Evolutionary conservation across 768 basidiomycete species (phyloP), one percentile per base, ranked within the genome.

Genomic region (Cyclocybe aegerita): DNA sequence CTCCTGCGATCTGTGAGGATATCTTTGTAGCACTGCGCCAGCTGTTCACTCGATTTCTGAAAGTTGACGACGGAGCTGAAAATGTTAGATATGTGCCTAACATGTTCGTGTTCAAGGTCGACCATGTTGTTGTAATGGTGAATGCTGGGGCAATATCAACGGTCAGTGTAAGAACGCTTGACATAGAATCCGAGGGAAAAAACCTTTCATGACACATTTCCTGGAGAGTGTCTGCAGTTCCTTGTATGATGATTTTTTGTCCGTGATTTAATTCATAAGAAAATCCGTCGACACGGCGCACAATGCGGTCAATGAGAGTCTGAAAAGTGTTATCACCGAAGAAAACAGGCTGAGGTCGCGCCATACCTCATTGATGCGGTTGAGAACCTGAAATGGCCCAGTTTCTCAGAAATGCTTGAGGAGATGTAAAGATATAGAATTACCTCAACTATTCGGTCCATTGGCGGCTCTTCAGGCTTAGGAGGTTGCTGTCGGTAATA

Each of bases 91-190:
- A 76, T 70, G 46, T 71, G 68, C 17, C 52, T 63, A 34, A 76
- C 69, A 55, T 85, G 86, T 46, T 77, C 75, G 46, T 74, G 72
- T 57, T 85, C 81, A 12, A 85, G 71, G 46, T 75, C 73, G 30
- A 86, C 74, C 30, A 87, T 63, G 10, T 54, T 62, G 57, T 85
- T 81, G 63, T 79, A 83, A 56, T 80, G 74, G 14, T 55, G 63
- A 37, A 72, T 70, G 46, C 85, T 87, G 15, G 4, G 40, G 9
- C 46, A 32, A 47, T 30, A 16, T 9, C 17, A 16, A 15, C 16
- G 44, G 39, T 48, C 43, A 30, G 35, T 38, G 40, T 12, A 38
- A 39, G 14, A 33, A 31, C 34, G 12, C 31, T 9, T 23, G 31
- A 35, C 9, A n/a, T 14, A 39, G 29, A 57, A 33, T 30, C 42